These are phyloP conservation scores for Phytophthora tentaculata DNA, from an alignment of 352 stramenopile species.

Conservation along the genomic window DNA sequence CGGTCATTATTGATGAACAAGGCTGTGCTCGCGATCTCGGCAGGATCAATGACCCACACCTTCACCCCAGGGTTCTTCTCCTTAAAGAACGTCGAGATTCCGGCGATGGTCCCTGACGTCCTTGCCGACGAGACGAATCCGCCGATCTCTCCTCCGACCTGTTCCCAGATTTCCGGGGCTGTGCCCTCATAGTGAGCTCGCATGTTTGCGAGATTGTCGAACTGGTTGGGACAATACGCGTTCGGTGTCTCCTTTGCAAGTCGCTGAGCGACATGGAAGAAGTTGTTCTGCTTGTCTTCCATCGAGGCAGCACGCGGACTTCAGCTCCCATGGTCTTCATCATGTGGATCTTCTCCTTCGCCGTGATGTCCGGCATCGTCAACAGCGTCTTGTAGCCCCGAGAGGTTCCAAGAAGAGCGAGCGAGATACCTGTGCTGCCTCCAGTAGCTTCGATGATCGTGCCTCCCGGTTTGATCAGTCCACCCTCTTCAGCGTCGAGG, in stretches of 20 bases:
- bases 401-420: conserved; percentile 88
- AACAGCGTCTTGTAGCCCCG: conserved; percentile 87
- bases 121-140: conserved; percentile 88
- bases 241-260: conserved; percentile 46
- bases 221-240: conserved; percentile 71
- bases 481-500: conserved; percentile 85
- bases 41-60: conserved; percentile 80
- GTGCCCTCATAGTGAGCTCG: conserved; percentile 68
- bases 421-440: conserved; percentile 92
- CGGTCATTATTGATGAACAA: conserved; percentile 75
- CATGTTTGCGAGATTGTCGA: conserved; percentile 80
- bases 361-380: conserved; percentile 73
- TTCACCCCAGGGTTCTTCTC: conserved; percentile 58
- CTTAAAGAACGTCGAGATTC: conserved; percentile 94
- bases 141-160: conserved; percentile 89
- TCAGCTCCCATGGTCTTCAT: conserved; percentile 82
- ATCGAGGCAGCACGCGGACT: conserved; percentile 67
- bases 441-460: conserved; percentile 84
- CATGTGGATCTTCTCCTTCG: conserved; percentile 79
- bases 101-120: conserved; percentile 93
- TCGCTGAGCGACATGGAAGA: conserved; percentile 76
- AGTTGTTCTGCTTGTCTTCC: conserved; percentile 72
- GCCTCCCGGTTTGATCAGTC: conserved; percentile 72
- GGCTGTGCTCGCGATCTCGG: conserved; percentile 82
- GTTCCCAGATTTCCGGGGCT: conserved; percentile 90